Base-by-base conservation (phyloP, 2,329 filamentous ascomycete genomes). In the Colletotrichum paranaense region DNA sequence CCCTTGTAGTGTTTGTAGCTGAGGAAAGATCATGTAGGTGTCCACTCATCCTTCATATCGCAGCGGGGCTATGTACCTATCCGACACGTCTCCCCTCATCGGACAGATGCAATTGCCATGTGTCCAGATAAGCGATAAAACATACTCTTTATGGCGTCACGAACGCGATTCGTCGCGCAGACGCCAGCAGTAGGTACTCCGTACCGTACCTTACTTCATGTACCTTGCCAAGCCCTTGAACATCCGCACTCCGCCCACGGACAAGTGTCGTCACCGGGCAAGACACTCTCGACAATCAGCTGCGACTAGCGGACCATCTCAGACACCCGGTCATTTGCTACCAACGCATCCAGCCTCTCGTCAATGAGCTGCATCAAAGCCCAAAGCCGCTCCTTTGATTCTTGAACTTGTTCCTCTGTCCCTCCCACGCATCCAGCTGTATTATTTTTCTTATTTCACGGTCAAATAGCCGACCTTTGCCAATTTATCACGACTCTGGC, bases 211-310 rank as follows among this genome's bases (percentile, higher is more conserved):
- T 26, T 14, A 62, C 24, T 38, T n/a, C 9, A 9, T 19, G 26
- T n/a, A 64, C 26, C 52, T 62, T n/a, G 38, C 35, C 58, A 46
- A 32, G 9, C 65, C 11, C 30, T 24, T 22, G 19, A 22, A 26
- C 46, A 26, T 24, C 28, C 56, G 24, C 53, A 56, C 46, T 56
- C 30, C 16, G n/a, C 8, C 19, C 52, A 16, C 38, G 28, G 64
- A 62, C 35, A 68, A 72, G 69, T 72, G 64, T 68, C 69, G 69
- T 72, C 69, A 72, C 69, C 22, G 38, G 52, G 56, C 62, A 22
- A 53, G 16, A 67, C 32, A 32, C 32, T 26, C 32, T 26, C 24
- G 12, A 19, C 19, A 14, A 42, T 53, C 55, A n/a, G 46, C 22
- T 22, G 35, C 55, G 38, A 56, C 55, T 59, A 42, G 64, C 55